A percentile compares a stretch with the other conserved stretches of the same genome.
Conservation (phyloP, 169 alveolate species). For the Plasmodium vinckei region DNA sequence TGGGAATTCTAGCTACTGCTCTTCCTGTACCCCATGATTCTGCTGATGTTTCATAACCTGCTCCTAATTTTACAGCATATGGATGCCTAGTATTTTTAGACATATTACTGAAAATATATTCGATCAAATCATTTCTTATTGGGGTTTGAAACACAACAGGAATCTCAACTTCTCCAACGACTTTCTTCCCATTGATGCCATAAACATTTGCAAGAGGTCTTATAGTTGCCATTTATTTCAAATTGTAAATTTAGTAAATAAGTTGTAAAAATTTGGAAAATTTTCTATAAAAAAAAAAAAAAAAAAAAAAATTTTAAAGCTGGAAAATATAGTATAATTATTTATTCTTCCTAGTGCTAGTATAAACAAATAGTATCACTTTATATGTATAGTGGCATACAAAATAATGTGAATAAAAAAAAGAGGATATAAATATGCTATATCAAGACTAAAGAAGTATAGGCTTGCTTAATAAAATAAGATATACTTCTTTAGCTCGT, state of each 20-base stretch:
- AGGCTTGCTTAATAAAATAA: too few relatives aligned
- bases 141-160: slow-evolving; percentile 97
- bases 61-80: slow-evolving; percentile 92
- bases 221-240: slow-evolving; percentile 67
- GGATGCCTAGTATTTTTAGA: slow-evolving; percentile 97
- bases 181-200: slow-evolving; percentile 76
- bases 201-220: slow-evolving; percentile 85
- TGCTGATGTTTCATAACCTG: slow-evolving; percentile 97
- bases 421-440: too few relatives aligned
- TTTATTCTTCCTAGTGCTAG: too few relatives aligned
- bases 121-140: slow-evolving; percentile 97
- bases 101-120: slow-evolving; percentile 94
- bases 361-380: too few relatives aligned
- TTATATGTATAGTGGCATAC: too few relatives aligned
- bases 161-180: slow-evolving; percentile 83
- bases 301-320: slow-evolving; percentile 10
- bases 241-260: background rate
- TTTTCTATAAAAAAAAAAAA: slow-evolving; percentile 13
- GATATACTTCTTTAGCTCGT: too few relatives aligned
- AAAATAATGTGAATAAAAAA: too few relatives aligned
- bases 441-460: too few relatives aligned
- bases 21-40: slow-evolving; percentile 99
- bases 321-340: background rate
- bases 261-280: background rate
- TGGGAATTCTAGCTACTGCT: slow-evolving; percentile 99